These are phyloP conservation scores for Stenocarpella maydis DNA, from an alignment of 2,329 filamentous ascomycete genomes.

Conservation along the genomic window DNA sequence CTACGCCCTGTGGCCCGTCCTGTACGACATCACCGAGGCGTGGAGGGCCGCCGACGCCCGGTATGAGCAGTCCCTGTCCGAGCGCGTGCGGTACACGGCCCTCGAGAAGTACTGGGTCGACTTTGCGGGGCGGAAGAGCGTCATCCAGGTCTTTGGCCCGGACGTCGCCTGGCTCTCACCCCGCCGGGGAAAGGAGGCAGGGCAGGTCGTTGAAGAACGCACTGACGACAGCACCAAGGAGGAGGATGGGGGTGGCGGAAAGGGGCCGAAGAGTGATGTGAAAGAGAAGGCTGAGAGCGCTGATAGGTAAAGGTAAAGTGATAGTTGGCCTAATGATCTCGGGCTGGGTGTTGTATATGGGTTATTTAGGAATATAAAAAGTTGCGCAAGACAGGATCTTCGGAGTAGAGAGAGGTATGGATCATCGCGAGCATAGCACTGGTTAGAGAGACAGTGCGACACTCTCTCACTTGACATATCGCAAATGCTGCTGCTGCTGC, in stretches of 20 bases:
- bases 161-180: background rate
- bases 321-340: background rate
- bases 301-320: background rate
- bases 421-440: slow-evolving; percentile 27
- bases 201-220: background rate
- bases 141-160: slow-evolving; percentile 29
- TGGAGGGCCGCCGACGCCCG: slow-evolving; percentile 43
- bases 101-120: slow-evolving; percentile 51
- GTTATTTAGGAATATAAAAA: background rate
- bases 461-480: slow-evolving; percentile 9
- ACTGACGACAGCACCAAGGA: background rate
- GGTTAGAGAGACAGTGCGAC: slow-evolving; percentile 4
- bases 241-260: background rate
- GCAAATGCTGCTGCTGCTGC: slow-evolving; percentile 2
- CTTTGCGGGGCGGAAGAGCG: slow-evolving; percentile 39
- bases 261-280: background rate
- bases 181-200: background rate
- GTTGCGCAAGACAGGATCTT: background rate
- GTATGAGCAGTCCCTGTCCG: slow-evolving; percentile 37
- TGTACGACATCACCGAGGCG: slow-evolving; percentile 54
- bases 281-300: background rate
- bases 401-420: background rate
- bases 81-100: slow-evolving; percentile 32
- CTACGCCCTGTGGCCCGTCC: slow-evolving; percentile 65
- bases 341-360: background rate